Evolutionary conservation across 108 stramenopile genomes (phyloP), one percentile per base, ranked within the genome.

Genomic region (Cylindrotheca closterium): DNA sequence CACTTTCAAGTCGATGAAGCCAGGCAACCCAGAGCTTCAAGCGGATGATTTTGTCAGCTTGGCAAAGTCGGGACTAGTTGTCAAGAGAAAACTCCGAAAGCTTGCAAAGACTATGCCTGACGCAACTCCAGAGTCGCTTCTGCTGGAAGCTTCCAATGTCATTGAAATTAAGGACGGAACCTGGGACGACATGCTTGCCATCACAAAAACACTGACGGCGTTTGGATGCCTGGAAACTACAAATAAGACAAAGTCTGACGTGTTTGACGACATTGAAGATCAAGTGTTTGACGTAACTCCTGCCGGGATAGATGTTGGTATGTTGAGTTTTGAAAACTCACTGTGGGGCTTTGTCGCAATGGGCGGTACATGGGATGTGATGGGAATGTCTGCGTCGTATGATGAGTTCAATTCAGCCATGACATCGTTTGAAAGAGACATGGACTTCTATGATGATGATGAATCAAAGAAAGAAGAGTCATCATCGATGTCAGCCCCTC

Each of bases 321-420:
- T 85, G 78, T 69, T 92, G 32, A 81, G 83, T n/a, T 75, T 89
- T 57, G 87, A 92, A 30, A 92, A 92, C 64, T 77, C 82, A 12
- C 53, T 92, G 18, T 92, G 91, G 91, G 57, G 70, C 49, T 56
- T 89, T 28, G 60, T 71, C 23, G 87, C 91, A 31, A 73, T 92
- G 57, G 91, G 91, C 25, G 91, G 91, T 22, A 84, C 91, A 5
- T 86, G 71, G 58, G 87, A 92, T 67, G 78, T 87, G 32, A 70
- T 69, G 4, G 77, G 78, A 49, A 81, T 75, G 22, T 88, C 85
- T 1, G 49, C 75, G 2, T 69, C 79, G 55, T 71, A 88, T 28
- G 87, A 88, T 51, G 74, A 61, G 32, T 49, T 70, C 67, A 59
- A 70, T 47, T 24, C 60, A 49, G 49, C 65, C 19, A 65, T 61